These are phyloP conservation scores for Malassezia brasiliensis DNA, from an alignment of 1,284 basidiomycete genomes.

Conservation along the genomic window DNA sequence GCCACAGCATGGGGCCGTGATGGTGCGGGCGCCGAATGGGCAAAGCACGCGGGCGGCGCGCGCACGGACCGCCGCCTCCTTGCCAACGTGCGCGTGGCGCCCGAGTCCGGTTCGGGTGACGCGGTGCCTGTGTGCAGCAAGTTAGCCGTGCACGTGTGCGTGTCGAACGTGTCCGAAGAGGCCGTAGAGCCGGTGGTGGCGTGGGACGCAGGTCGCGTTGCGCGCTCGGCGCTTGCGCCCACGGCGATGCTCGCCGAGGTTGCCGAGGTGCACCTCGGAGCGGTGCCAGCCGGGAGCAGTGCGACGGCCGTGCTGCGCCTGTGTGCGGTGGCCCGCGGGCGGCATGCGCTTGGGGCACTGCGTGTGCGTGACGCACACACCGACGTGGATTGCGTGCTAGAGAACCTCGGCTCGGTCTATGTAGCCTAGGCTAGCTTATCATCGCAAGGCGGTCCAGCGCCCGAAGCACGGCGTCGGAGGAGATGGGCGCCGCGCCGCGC, in stretches of 20 bases:
- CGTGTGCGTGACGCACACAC: constrained; percentile 2
- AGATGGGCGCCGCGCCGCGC: neutral
- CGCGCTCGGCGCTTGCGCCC: neutral
- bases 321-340: neutral
- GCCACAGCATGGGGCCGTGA: neutral
- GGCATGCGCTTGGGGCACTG: constrained; percentile 3
- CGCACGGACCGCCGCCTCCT: neutral
- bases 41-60: neutral
- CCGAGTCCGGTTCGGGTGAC: neutral
- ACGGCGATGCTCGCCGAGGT: neutral
- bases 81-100: neutral
- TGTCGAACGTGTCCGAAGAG: constrained; percentile 5
- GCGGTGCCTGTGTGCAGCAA: neutral
- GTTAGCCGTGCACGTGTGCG: neutral
- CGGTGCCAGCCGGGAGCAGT: neutral
- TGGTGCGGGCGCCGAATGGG: neutral
- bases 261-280: neutral
- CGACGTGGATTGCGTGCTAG: constrained; percentile 1
- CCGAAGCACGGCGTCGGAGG: neutral
- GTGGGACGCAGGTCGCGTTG: neutral
- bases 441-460: neutral
- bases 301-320: neutral
- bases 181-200: neutral
- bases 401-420: constrained; percentile 5
- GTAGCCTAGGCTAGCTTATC: neutral